Base-by-base conservation (phyloP, 1,284 basidiomycete genomes). In the Exsudoporus floridanus region DNA sequence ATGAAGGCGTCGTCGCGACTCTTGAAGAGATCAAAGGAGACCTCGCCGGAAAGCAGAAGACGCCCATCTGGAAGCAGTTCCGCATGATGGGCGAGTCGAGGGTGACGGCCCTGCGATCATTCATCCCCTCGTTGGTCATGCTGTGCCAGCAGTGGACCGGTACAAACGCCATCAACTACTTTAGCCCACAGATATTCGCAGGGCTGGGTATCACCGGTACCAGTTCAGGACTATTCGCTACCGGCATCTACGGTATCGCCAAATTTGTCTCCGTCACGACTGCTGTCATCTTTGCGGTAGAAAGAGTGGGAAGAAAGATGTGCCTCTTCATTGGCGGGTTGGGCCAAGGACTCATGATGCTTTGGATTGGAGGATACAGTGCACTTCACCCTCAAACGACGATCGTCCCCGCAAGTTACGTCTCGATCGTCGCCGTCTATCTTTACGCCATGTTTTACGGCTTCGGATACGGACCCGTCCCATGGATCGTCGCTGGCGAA, bases 161-260 rank as follows among this genome's bases (percentile, higher is more conserved):
- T 8, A 81, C 82, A 41, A 84, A 84, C 60, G 75, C 78, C 0
- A 80, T 84, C 68, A 79, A 81, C 55, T 85, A 86, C 67, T 78
- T 74, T 51, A 76, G 74, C 54, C 77, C 77, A 0, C 60, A 73
- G 35, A 81, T 82, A 40, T 80, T 82, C 60, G 72, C 74, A 21
- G 73, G 74, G 18, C 75, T 88, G 42, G 81, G 82, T 13, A 76
- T 86, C 49, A 73, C 70, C 1, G 80, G 82, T 2, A 74, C 74
- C 28, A 75, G 69, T 16, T 74, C 77, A 4, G 74, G 72, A 25
- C 71, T 86, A 10, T 77, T 85, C 53, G 81, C 84, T 4, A 84
- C 82, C 0, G 82, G 82, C 48, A 73, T 85, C 43, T 84, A 84
- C 59, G 82, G 82, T 52, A 73, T 82, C 46, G 81, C 84, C 57